Base-by-base conservation (phyloP, 352 stramenopile genomes). In the Pythium phragmiticola region DNA sequence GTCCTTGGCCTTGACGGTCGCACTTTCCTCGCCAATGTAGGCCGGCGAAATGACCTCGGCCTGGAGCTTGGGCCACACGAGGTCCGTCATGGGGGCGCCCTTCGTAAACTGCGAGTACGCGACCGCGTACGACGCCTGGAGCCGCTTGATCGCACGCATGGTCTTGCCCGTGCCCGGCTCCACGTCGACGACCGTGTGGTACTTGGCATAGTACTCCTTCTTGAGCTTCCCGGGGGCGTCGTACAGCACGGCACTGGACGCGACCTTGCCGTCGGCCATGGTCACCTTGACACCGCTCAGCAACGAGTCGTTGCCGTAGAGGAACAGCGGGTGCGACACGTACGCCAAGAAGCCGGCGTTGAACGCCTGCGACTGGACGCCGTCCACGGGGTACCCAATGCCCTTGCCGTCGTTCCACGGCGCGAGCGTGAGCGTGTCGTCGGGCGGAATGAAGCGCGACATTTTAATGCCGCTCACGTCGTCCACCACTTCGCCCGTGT, bases 151-250 rank as follows among this genome's bases (percentile, higher is more conserved):
- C 1, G 81, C 83, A 45, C 70, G 65, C 78, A 92, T 87, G 54
- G 83, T 83, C 75, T 90, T 86, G 30, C 83, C 83, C 17, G 78
- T 87, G 21, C 73, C 77, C n/a, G 78, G 68, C 57, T 92, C 81
- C 5, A 92, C 73, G 66, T 90, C 83, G 23, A 89, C 63, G n/a
- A 76, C 76, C 33, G 80, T 92, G 47, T 73, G 56, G 70, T 88
- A 90, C 30, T 59, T 63, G 39, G 74, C 70, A 36, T 54, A 48
- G 65, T 86, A 84, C 50, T 41, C 69, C 8, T 72, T 58, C 64
- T 83, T 77, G 48, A 87, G 74, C 60, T 66, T 68, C 16, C 76
- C 76, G 30, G 73, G 64, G 23, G 73, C 62, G 33, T 78, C 72
- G 69, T 87, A 90, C 41, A 92, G 70, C 16, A 63, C 58, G n/a